These are phyloP conservation scores for Mesembryanthemum crystallinum DNA, from an alignment of 148 eudicot species.

Conservation along the genomic window DNA sequence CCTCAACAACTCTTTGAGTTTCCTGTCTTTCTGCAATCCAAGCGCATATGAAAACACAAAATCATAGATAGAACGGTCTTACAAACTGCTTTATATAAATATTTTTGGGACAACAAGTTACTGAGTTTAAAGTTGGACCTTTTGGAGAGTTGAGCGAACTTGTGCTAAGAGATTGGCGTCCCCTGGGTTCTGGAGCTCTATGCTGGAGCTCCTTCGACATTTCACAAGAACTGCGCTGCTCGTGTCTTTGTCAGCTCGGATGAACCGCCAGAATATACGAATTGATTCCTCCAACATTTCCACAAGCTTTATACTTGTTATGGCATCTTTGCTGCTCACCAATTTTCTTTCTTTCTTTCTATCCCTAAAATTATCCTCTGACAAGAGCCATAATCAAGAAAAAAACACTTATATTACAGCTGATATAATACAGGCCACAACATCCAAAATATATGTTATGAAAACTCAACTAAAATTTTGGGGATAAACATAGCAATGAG, in stretches of 20 bases:
- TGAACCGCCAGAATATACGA: constrained; percentile 72
- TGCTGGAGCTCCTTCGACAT: constrained; percentile 32
- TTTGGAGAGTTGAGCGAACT: constrained; percentile 47
- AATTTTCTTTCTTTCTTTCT: constrained; percentile 45
- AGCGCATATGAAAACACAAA: not conserved
- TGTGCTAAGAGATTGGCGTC: constrained; percentile 48
- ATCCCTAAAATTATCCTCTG: constrained; percentile 65
- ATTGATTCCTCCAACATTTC: constrained; percentile 84
- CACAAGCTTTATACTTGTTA: constrained; percentile 68
- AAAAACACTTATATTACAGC: not conserved
- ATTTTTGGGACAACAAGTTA: no score
- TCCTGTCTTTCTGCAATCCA: constrained; percentile 70
- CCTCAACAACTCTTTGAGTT: constrained; percentile 56
- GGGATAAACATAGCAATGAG: not conserved
- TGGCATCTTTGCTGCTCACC: constrained; percentile 44
- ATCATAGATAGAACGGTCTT: no score
- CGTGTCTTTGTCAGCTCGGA: constrained; percentile 58
- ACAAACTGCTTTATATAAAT: no score
- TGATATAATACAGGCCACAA: not conserved
- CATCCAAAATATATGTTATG: not conserved
- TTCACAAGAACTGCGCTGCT: constrained; percentile 22
- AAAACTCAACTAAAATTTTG: not conserved
- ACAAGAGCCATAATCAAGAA: constrained; percentile 5
- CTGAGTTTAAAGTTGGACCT: constrained; percentile 54
- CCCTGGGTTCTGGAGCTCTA: constrained; percentile 48